Conservation (phyloP, 2,329 filamentous ascomycete species). For the Trichoderma arundinaceum region DNA sequence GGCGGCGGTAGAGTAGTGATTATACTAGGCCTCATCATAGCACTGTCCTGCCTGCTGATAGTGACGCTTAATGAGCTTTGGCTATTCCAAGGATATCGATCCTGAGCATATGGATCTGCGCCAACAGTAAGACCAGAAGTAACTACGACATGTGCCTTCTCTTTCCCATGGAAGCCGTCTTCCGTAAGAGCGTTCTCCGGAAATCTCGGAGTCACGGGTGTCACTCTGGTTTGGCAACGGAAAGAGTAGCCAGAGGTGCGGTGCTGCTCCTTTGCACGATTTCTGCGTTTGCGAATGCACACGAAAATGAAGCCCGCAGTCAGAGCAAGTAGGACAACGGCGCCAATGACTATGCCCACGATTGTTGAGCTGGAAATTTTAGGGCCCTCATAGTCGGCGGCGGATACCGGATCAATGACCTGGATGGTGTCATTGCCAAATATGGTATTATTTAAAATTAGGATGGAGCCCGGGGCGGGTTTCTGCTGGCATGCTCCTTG, state of each 20-base stretch:
- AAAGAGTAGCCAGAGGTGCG: constrained; percentile 56
- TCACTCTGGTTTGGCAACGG: constrained; percentile 50
- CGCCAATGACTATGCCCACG: constrained; percentile 52
- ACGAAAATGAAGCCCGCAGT: constrained; percentile 51
- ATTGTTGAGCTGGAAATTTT: constrained; percentile 49
- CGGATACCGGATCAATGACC: constrained; percentile 10
- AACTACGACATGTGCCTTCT: constrained; percentile 18
- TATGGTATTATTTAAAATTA: constrained; percentile 54
- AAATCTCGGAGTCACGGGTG: constrained; percentile 8
- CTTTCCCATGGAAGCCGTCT: constrained; percentile 20
- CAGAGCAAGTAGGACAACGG: constrained; percentile 46
- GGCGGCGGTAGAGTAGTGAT: constrained; percentile 37
- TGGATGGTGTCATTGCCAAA: constrained; percentile 45
- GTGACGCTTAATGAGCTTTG: constrained; percentile 9
- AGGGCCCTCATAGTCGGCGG: constrained; percentile 14
- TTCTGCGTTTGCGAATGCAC: constrained; percentile 53
- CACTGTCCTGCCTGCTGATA: constrained; percentile 5
- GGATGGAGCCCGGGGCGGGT: constrained; percentile 45
- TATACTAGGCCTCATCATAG: constrained; percentile 31
- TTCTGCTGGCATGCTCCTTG: constrained; percentile 58
- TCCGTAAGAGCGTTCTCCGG: constrained; percentile 10
- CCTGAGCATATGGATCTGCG: background rate
- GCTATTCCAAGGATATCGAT: constrained; percentile 14
- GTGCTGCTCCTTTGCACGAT: constrained; percentile 36
- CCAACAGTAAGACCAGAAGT: background rate